Conservation (phyloP, 2,329 filamentous ascomycete species). For the Pseudogymnoascus sp. region DNA sequence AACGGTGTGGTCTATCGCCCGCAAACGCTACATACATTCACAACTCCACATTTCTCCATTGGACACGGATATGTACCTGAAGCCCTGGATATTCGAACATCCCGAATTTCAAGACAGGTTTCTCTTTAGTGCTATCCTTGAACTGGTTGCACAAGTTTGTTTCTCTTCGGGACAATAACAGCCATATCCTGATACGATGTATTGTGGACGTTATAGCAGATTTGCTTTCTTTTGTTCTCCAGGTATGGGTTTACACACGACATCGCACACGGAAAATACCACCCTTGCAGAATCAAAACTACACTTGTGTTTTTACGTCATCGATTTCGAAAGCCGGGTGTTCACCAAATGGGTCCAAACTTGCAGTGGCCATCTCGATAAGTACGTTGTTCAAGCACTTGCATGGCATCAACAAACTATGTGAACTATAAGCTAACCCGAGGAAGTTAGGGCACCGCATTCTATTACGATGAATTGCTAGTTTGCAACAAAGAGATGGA, state of each 20-base stretch:
- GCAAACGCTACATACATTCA: neutral
- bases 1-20: neutral
- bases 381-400: neutral
- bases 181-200: neutral
- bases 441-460: neutral
- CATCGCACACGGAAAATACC: neutral
- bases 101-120: neutral
- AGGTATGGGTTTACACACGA: neutral
- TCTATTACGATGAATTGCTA: neutral
- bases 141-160: neutral
- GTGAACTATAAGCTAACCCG: neutral
- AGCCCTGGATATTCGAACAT: neutral
- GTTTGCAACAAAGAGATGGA: neutral
- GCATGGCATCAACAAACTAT: neutral
- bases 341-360: neutral
- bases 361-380: neutral
- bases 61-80: neutral
- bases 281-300: neutral
- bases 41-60: neutral
- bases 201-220: neutral
- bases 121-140: neutral
- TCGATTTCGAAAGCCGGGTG: neutral
- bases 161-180: neutral
- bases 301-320: neutral
- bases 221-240: neutral